phyloP scores from a whole-genome alignment of 306 rosid species.

The Cucurbita pepo region DNA sequence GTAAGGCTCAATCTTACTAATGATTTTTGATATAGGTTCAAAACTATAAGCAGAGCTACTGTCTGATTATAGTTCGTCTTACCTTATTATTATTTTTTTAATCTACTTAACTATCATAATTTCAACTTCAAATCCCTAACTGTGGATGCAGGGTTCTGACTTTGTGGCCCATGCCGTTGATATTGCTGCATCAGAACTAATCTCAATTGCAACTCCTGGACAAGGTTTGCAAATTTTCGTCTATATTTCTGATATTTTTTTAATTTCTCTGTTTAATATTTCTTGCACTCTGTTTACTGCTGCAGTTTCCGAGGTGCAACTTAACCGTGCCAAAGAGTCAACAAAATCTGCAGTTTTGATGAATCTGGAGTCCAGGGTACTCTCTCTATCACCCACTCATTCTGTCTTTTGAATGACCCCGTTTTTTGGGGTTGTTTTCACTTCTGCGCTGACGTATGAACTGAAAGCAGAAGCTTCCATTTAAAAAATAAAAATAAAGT shows the following conservation, averaged over 20 bases:
- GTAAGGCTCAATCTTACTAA: constrained; percentile 26
- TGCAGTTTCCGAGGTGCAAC: constrained; percentile 66
- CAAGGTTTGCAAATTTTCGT: constrained; percentile 38
- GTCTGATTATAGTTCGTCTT: not conserved
- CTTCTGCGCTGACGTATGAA: not conserved
- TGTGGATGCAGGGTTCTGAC: constrained; percentile 41
- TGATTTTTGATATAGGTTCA: not conserved
- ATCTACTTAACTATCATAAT: not conserved
- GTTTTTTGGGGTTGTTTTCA: not conserved
- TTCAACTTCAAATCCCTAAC: not conserved
- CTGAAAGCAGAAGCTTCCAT: not conserved
- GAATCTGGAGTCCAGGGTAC: constrained; percentile 95
- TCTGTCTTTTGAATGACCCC: not conserved
- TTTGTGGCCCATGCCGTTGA: constrained; percentile 59
- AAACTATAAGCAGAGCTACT: not conserved
- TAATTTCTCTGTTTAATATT: not conserved
- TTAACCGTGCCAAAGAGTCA: constrained; percentile 73
- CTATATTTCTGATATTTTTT: not conserved
- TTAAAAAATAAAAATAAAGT: not conserved
- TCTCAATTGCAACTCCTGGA: constrained; percentile 70
- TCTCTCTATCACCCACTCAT: not conserved
- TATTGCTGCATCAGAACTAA: constrained; percentile 59
- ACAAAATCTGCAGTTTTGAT: constrained; percentile 89
- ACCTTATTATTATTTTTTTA: not conserved
- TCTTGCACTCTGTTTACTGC: not conserved